A percentile compares a stretch with the other conserved stretches of the same genome.
Conservation (phyloP, 2,329 filamentous ascomycete species). For the Cladosporium halotolerans region DNA sequence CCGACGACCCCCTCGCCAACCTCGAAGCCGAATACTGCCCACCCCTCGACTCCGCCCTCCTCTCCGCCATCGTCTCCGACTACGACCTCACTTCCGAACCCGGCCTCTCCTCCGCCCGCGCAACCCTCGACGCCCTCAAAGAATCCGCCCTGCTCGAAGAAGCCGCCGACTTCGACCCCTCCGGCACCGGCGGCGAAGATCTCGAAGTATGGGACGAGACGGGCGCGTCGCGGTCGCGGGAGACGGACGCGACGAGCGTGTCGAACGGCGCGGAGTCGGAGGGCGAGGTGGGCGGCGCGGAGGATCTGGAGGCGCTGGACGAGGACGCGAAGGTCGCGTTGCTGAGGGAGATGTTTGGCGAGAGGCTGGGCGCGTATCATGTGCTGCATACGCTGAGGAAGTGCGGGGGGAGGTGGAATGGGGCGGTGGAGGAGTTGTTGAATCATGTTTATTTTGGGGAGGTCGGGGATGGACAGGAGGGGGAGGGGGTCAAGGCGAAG, state of each 20-base stretch:
- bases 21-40: slow-evolving; percentile 64
- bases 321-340: slow-evolving; percentile 57
- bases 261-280: slow-evolving; percentile 41
- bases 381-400: slow-evolving; percentile 63
- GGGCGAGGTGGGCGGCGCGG: slow-evolving; percentile 19
- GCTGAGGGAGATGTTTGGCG: slow-evolving; percentile 66
- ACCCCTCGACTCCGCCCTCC: slow-evolving; percentile 68
- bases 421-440: slow-evolving; percentile 72
- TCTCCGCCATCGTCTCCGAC: slow-evolving; percentile 70
- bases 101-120: slow-evolving; percentile 50
- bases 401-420: slow-evolving; percentile 58
- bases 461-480: slow-evolving; percentile 44
- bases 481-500: slow-evolving; percentile 47
- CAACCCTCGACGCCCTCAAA: slow-evolving; percentile 61
- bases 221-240: slow-evolving; percentile 37
- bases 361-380: slow-evolving; percentile 55
- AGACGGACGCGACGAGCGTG: slow-evolving; percentile 45
- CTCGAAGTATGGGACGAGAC: slow-evolving; percentile 33
- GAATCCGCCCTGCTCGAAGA: slow-evolving; percentile 61
- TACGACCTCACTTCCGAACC: slow-evolving; percentile 54
- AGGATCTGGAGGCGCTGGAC: slow-evolving; percentile 40
- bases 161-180: slow-evolving; percentile 69
- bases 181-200: slow-evolving; percentile 52
- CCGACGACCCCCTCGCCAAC: slow-evolving; percentile 21
- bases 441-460: slow-evolving; percentile 73